These are phyloP conservation scores for Firmiana major DNA, from an alignment of 345 rosid species.

Conservation along the genomic window DNA sequence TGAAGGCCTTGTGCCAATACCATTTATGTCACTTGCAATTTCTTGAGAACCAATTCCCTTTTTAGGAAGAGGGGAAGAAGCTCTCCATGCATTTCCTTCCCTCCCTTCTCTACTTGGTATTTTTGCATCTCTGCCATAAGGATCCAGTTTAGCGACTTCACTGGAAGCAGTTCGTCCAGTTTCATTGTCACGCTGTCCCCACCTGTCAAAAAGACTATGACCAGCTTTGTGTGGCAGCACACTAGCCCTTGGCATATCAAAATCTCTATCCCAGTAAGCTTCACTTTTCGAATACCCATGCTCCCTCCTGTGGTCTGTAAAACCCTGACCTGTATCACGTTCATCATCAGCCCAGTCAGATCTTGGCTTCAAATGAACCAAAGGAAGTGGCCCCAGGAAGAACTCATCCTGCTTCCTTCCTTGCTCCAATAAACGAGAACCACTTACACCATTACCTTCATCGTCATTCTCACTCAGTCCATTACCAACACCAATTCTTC, in stretches of 20 bases:
- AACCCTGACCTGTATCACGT: conserved; percentile 83
- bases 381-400: conserved; percentile 68
- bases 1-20: conserved; percentile 41
- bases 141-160: conserved; percentile 49
- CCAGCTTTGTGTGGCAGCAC: conserved; percentile 57
- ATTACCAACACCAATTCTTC: conserved; percentile 28
- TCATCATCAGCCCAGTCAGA: conserved; percentile 99
- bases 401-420: conserved; percentile 55
- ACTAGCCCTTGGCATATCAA: conserved; percentile 64
- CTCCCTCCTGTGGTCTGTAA: conserved; percentile 59
- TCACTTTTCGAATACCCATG: conserved; percentile 60
- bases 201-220: conserved; percentile 45
- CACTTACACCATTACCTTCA: conserved; percentile 31
- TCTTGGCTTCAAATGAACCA: conserved; percentile 74
- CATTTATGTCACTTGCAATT: conserved; percentile 41
- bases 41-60: conserved; percentile 39
- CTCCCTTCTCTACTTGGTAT: conserved; percentile 51
- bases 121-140: conserved; percentile 44
- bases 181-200: conserved; percentile 65
- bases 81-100: conserved; percentile 75
- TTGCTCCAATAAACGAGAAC: conserved; percentile 41
- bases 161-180: conserved; percentile 54
- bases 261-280: conserved; percentile 70
- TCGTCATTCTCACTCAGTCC: conserved; percentile 38
- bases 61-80: conserved; percentile 47